phyloP scores from a whole-genome alignment of 2,329 filamentous ascomycete genomes.

The Aspergillus pseudoviridinutans region DNA sequence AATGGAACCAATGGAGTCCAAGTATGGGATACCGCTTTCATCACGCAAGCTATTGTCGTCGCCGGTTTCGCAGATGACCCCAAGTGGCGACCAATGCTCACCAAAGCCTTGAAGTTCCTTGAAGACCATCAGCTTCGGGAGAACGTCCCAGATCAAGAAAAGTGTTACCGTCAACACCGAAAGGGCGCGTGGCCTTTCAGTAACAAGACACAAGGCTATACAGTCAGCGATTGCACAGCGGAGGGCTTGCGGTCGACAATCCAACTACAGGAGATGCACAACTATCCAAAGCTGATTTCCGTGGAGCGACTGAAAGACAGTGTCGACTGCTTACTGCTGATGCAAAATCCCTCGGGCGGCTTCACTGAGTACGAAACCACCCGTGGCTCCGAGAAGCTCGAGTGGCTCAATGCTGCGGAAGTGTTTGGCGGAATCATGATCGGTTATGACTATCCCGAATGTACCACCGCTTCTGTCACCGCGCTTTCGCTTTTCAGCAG shows the following conservation, averaged over 20 bases:
- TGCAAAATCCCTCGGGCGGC: slow-evolving; percentile 82
- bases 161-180: slow-evolving; percentile 82
- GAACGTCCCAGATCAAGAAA: slow-evolving; percentile 69
- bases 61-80: slow-evolving; percentile 73
- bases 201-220: slow-evolving; percentile 87
- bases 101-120: slow-evolving; percentile 76
- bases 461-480: slow-evolving; percentile 90
- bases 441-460: slow-evolving; percentile 97
- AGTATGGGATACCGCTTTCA: slow-evolving; percentile 91
- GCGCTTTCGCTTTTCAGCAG: slow-evolving; percentile 77
- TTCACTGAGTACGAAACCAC: slow-evolving; percentile 87
- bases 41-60: slow-evolving; percentile 76
- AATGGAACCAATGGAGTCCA: slow-evolving; percentile 99
- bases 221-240: slow-evolving; percentile 89
- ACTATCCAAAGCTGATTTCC: slow-evolving; percentile 70
- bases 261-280: slow-evolving; percentile 72
- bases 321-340: slow-evolving; percentile 83
- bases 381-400: slow-evolving; percentile 71
- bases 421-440: slow-evolving; percentile 98
- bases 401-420: slow-evolving; percentile 89
- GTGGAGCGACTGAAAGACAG: slow-evolving; percentile 79
- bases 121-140: slow-evolving; percentile 89
- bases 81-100: slow-evolving; percentile 78
- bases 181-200: slow-evolving; percentile 97
- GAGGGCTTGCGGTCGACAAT: slow-evolving; percentile 87